These are phyloP conservation scores for Gossypium aridum DNA, from an alignment of 441 rosid genomes.

Conservation along the genomic window DNA sequence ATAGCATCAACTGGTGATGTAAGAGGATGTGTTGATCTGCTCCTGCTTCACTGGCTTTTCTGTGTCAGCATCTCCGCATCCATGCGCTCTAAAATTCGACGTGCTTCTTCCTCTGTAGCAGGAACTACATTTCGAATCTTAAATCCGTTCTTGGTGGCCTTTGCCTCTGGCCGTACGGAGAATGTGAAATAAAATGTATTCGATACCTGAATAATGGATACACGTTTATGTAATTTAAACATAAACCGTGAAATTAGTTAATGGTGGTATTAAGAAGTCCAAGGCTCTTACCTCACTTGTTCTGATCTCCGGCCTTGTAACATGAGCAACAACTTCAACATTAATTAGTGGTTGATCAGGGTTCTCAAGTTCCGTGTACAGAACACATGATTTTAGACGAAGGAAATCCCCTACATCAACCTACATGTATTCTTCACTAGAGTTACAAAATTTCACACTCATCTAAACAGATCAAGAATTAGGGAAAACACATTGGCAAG, in stretches of 20 bases:
- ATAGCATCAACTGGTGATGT: neutral
- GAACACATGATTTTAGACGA: constrained; percentile 68
- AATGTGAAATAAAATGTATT: constrained; percentile 60
- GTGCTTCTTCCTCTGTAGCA: constrained; percentile 74
- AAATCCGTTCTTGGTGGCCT: constrained; percentile 50
- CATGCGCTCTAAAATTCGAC: constrained; percentile 61
- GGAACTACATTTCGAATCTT: constrained; percentile 76
- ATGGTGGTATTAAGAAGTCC: neutral
- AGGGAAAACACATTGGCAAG: neutral
- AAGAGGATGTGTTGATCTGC: neutral
- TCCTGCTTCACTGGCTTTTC: neutral
- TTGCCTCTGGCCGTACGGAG: constrained; percentile 61
- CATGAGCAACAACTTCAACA: constrained; percentile 92
- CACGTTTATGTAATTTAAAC: neutral
- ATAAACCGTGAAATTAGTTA: neutral
- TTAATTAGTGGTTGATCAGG: constrained; percentile 69
- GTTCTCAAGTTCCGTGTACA: constrained; percentile 63
- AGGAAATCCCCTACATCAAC: constrained; percentile 92
- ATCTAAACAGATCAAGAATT: neutral
- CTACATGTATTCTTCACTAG: constrained; percentile 15
- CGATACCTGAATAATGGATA: constrained; percentile 26
- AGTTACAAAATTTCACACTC: neutral
- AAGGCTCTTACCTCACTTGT: constrained; percentile 60
- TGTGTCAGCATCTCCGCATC: constrained; percentile 41
- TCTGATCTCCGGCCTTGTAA: constrained; percentile 79